Base-by-base conservation (phyloP, 179 eudicot genomes). In the Spinacia oleracea region DNA sequence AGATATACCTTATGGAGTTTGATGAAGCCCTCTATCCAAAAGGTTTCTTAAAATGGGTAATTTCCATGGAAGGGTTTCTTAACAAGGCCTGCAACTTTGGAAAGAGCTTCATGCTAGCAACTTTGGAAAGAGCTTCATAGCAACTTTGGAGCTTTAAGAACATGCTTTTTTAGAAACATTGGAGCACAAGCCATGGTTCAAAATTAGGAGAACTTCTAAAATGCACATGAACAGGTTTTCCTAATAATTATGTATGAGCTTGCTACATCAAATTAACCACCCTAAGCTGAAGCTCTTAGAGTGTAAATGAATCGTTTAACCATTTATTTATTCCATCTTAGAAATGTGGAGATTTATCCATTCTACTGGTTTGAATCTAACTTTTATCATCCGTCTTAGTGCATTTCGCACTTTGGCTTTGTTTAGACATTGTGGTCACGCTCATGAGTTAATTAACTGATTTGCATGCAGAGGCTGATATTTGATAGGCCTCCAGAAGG, bases 401-500 rank as follows among this genome's bases (percentile, higher is more conserved):
- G 38, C n/a, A 9, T 63, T 45, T 51, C 31, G 51, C 34, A 72
- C 67, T 27, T 71, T 75, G n/a, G 25, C 38, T 35, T 70, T 31
- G 7, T 16, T 27, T 38, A 76, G 32, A 58, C n/a, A 60, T 62
- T 45, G 75, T 73, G 64, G 40, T 50, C 40, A 21, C 48, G 63
- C 77, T 76, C 71, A 31, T 48, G 40, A 27, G 25, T 46, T 29
- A 71, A 8, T 70, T n/a, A 29, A 48, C n/a, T 71, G 4, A 18
- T 71, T 48, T 71, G 59, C 71, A 67, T 70, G 58, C 92, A 94
- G 97, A 90, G 87, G 80, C 82, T 92, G 77, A 94, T 94, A 81
- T 94, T 94, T 87, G 93, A 91, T 80, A 86, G 83, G 84, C 91
- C 97, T 77, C 88, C 83, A 69, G 91, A 86, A 84, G 97, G 96